Base-by-base conservation (phyloP, 495 filamentous ascomycete species). In the Xylaria curta region DNA sequence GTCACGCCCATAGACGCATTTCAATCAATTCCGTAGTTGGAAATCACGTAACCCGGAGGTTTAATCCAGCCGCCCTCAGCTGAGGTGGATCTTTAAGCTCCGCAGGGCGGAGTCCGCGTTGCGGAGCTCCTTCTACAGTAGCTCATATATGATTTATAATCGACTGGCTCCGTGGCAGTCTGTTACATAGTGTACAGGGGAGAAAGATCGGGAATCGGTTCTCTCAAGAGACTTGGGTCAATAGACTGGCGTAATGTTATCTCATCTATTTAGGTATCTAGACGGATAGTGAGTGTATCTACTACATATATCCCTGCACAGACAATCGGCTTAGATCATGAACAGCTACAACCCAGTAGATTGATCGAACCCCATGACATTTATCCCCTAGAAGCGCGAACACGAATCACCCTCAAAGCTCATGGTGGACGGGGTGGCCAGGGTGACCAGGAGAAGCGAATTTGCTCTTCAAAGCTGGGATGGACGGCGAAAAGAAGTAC, bases 401-500 rank as follows among this genome's bases (percentile, higher is more conserved):
- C 46, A 46, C 46, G 17, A 31, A 44, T 38, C 33, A 67, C 15
- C 36, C 24, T 46, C 13, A 72, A 28, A 72, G 42, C 44, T 72
- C 61, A 28, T 9, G 19, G 19, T 59, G 61, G 46, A 33, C 46
- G 19, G 38, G 40, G 21, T 12, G 56, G 12, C 40, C 26, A 36
- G 40, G 42, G 7, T 13, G 56, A 19, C 38, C 17, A 51, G 40
- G 42, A n/a, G 40, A 5, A 40, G 47, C 24, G 80, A 69, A 70
- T 33, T 24, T 69, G 24, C 3, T 58, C 33, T 64, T 76, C 17
- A 80, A 73, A 2, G 75, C 67, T 19, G 76, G 31, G 36, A 80
- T 75, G 4, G 77, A 79, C 1, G 81, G 81, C 40, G 75, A 75
- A 60, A 83, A 82, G 74, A 83, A 82, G 33, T 83, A 83, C 58